phyloP scores from a whole-genome alignment of 2,329 filamentous ascomycete species.

The Arthrinium puccinioides region DNA sequence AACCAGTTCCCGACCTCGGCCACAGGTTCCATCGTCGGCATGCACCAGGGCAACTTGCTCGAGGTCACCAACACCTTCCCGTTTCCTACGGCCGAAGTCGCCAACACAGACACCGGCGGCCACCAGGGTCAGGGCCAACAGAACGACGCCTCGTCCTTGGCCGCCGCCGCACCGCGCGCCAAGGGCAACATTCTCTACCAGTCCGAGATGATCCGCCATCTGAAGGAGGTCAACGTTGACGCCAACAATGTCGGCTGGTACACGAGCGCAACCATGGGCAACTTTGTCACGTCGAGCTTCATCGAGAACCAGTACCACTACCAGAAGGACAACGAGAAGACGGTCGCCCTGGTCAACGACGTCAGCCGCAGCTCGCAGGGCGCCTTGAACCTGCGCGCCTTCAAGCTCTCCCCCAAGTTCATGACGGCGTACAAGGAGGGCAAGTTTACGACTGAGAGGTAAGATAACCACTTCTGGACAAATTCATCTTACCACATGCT shows the following conservation, averaged over 20 bases:
- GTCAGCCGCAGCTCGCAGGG: constrained; percentile 93
- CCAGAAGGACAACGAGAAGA: constrained; percentile 89
- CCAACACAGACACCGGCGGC: constrained; percentile 52
- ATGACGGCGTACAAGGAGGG: constrained; percentile 90
- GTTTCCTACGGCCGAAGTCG: constrained; percentile 76
- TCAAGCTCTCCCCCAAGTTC: constrained; percentile 80
- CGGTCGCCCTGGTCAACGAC: constrained; percentile 87
- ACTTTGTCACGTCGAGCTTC: constrained; percentile 90
- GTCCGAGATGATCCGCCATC: constrained; percentile 92
- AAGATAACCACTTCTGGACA: constrained; percentile 24
- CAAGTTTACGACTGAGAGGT: constrained; percentile 97
- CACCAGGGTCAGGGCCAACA: too few relatives aligned
- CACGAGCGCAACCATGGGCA: constrained; percentile 96
- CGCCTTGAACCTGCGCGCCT: constrained; percentile 80
- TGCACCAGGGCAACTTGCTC: constrained; percentile 76
- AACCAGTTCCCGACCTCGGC: constrained; percentile 81
- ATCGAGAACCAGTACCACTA: constrained; percentile 98
- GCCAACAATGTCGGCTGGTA: constrained; percentile 99
- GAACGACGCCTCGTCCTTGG: constrained; percentile 63
- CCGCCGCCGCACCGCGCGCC: constrained; percentile 82
- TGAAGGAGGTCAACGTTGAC: constrained; percentile 96
- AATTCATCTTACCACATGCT: neutral
- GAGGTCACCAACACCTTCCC: constrained; percentile 94
- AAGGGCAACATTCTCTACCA: constrained; percentile 88
- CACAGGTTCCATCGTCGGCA: constrained; percentile 85